Conservation (phyloP, 2,329 filamentous ascomycete species). For the Cladosporium halotolerans region DNA sequence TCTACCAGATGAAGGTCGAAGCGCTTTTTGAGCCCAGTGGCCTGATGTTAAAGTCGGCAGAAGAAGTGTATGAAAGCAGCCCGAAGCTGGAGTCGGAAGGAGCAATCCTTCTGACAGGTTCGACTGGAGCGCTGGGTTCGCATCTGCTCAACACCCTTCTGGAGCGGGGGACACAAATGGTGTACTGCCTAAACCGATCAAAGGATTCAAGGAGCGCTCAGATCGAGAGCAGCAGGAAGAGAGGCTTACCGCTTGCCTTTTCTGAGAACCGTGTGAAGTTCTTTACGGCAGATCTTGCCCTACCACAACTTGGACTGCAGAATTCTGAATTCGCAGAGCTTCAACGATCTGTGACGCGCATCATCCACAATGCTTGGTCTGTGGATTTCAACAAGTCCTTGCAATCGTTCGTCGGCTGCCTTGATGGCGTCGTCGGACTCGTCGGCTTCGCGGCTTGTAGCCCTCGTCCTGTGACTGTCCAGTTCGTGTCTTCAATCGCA, state of each 20-base stretch:
- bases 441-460: neutral
- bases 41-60: too few species aligned
- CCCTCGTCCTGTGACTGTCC: neutral
- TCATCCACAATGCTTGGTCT: neutral
- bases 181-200: neutral
- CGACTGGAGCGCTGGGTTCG: neutral
- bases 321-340: neutral
- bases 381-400: neutral
- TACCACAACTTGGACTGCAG: neutral
- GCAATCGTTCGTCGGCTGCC: neutral
- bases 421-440: neutral
- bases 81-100: neutral
- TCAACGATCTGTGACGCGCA: neutral
- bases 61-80: too few species aligned
- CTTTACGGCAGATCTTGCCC: neutral
- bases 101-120: neutral
- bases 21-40: too few species aligned
- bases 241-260: neutral
- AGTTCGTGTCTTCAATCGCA: neutral
- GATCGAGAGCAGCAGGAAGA: neutral
- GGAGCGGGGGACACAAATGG: neutral
- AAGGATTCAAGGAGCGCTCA: neutral
- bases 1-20: neutral
- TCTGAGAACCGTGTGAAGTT: neutral
- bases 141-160: neutral